A percentile compares a stretch with the other conserved stretches of the same genome.
Evolutionary conservation across 1,284 basidiomycete genomes (phyloP).

Genomic region (Ceratobasidium sp.): DNA sequence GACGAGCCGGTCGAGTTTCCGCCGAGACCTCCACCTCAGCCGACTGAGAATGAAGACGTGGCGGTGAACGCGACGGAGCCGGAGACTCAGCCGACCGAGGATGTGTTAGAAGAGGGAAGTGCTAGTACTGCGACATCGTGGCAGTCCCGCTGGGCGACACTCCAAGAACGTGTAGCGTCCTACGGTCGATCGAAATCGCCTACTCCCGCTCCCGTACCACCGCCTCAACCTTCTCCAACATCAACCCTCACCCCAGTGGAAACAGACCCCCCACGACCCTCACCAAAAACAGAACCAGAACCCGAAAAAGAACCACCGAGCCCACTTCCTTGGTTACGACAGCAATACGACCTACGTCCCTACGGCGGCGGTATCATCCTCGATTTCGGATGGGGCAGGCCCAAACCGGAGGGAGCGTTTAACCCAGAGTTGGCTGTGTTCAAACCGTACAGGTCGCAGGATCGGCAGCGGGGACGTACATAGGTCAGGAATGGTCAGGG

Average conservation of each 20-base stretch:
- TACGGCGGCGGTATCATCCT: slow-evolving; percentile 78
- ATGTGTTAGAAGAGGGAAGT: background rate
- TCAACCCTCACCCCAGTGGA: background rate
- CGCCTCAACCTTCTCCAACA: background rate
- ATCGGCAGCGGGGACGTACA: background rate
- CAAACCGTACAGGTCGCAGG: background rate
- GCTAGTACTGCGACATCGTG: background rate
- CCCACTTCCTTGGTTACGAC: background rate
- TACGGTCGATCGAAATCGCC: slow-evolving; percentile 4
- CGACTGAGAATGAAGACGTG: background rate
- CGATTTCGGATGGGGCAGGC: slow-evolving; percentile 67
- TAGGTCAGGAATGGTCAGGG: too few relatives aligned
- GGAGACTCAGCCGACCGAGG: background rate
- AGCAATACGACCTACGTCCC: slow-evolving; percentile 76
- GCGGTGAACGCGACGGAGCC: background rate
- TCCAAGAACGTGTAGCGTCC: slow-evolving; percentile 21
- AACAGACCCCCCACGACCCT: background rate
- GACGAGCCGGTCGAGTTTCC: slow-evolving; percentile 30
- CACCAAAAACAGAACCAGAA: too few relatives aligned
- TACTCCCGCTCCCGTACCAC: background rate
- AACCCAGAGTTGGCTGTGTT: background rate
- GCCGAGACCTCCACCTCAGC: background rate
- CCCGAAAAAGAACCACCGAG: background rate
- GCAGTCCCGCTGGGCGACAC: slow-evolving; percentile 20
- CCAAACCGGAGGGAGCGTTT: background rate